Base-by-base conservation (phyloP, 345 rosid genomes). In the Citrus unshiu region DNA sequence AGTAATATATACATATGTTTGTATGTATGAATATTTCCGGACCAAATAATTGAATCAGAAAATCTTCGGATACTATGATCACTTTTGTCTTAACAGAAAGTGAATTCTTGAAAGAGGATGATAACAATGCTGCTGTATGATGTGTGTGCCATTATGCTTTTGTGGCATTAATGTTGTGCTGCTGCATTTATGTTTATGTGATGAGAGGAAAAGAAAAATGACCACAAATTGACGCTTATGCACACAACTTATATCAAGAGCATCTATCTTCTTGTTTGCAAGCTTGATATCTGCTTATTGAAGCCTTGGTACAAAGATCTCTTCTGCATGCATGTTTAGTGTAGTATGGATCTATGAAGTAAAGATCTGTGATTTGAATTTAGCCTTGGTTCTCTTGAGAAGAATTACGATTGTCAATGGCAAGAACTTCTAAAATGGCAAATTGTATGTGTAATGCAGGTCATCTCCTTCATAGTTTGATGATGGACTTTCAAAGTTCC, bases 401-500 rank as follows among this genome's bases (percentile, higher is more conserved):
- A 21, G 30, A 59, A 12, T 30, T 37, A 32, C 19, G 16, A 65
- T 43, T 25, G 34, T 27, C 54, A 60, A 62, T 62, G 56, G 49
- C 61, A 9, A 49, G 59, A 54, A 68, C 37, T 24, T 62, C 51
- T 61, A 24, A 35, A 25, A 49, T 56, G n/a, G 60, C 19, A 51
- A 34, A 63, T 75, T 27, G 58, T 70, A 16, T 77, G 68, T 30
- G 37, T 67, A 43, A 30, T 84, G 78, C 81, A 86, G 89, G 78
- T 77, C 8, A 29, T 57, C 24, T 59, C 1, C 12, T 84, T 74
- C 56, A 54, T 77, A 24, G 73, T 64, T 29, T 39, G 64, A 71
- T 77, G 71, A 88, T 85, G 88, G 88, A 88, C 27, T 65, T 54
- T 60, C 81, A 73, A 72, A 74, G 78, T 71, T 71, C 80, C 80